These are phyloP conservation scores for Rhizopus sp. DNA, from an alignment of 371 early-diverging fungal species.

Conservation along the genomic window DNA sequence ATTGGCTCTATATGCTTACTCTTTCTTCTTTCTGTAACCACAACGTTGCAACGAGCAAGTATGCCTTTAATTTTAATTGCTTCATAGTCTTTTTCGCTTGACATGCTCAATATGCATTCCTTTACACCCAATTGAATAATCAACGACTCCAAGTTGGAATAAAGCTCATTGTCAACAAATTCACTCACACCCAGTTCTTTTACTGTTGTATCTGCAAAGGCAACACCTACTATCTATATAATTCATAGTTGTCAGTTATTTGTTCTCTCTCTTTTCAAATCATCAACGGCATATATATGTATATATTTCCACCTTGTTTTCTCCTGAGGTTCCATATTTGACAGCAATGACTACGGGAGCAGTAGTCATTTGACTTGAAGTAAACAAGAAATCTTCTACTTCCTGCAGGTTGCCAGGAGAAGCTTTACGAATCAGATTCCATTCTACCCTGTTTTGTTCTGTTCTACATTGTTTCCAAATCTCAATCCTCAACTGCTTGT, in stretches of 20 bases:
- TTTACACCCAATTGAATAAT: slow-evolving; percentile 90
- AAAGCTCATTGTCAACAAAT: slow-evolving; percentile 91
- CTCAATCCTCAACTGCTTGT: slow-evolving; percentile 77
- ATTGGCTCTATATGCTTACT: slow-evolving; percentile 25
- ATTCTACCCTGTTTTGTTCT: slow-evolving; percentile 22
- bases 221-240: slow-evolving; percentile 76
- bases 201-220: slow-evolving; percentile 85
- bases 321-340: slow-evolving; percentile 54
- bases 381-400: slow-evolving; percentile 88
- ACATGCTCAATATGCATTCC: slow-evolving; percentile 79
- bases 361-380: slow-evolving; percentile 64
- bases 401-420: slow-evolving; percentile 93
- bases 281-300: neutral
- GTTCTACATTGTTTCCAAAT: slow-evolving; percentile 72
- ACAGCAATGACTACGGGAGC: slow-evolving; percentile 87
- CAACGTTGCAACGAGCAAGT: slow-evolving; percentile 75
- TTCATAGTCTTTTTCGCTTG: slow-evolving; percentile 63
- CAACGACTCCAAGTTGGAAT: slow-evolving; percentile 90
- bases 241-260: neutral
- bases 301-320: slow-evolving; percentile 50
- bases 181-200: slow-evolving; percentile 80
- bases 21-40: slow-evolving; percentile 68
- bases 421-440: slow-evolving; percentile 65
- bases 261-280: neutral
- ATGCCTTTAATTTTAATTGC: slow-evolving; percentile 65